phyloP scores from a whole-genome alignment of 1,139 yeast species.

The Meyerozyma carpophila region DNA sequence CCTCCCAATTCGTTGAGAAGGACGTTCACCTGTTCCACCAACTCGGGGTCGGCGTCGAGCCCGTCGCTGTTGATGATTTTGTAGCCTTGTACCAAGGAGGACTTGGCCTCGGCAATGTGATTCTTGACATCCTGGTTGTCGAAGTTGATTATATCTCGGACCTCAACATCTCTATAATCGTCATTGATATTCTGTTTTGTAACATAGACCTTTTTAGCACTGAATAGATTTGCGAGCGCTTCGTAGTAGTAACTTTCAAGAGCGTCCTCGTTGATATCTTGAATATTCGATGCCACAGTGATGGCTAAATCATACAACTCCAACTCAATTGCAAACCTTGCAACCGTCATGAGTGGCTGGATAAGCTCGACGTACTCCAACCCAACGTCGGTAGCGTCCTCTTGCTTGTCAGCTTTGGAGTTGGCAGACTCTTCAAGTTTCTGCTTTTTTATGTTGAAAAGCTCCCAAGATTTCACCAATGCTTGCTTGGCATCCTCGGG shows the following conservation, averaged over 20 bases:
- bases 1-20: constrained; percentile 58
- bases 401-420: constrained; percentile 1
- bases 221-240: constrained; percentile 66
- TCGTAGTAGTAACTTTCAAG: constrained; percentile 78
- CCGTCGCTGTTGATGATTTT: constrained; percentile 42
- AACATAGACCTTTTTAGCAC: constrained; percentile 38
- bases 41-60: constrained; percentile 49
- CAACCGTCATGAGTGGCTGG: constrained; percentile 64
- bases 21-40: constrained; percentile 45
- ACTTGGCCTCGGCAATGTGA: constrained; percentile 40
- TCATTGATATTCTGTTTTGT: constrained; percentile 18
- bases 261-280: constrained; percentile 78
- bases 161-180: constrained; percentile 46
- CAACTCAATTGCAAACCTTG: constrained; percentile 73
- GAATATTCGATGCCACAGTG: constrained; percentile 53
- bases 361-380: constrained; percentile 57
- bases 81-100: constrained; percentile 53
- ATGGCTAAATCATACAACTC: constrained; percentile 64
- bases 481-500: constrained; percentile 70
- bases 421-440: constrained; percentile 42
- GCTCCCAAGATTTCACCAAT: constrained; percentile 65
- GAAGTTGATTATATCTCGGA: constrained; percentile 18
- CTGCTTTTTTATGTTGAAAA: constrained; percentile 51
- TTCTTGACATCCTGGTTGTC: constrained; percentile 24
- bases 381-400: constrained; percentile 33